phyloP scores from a whole-genome alignment of 2,329 filamentous ascomycete species.

The Fonsecaea pedrosoi region DNA sequence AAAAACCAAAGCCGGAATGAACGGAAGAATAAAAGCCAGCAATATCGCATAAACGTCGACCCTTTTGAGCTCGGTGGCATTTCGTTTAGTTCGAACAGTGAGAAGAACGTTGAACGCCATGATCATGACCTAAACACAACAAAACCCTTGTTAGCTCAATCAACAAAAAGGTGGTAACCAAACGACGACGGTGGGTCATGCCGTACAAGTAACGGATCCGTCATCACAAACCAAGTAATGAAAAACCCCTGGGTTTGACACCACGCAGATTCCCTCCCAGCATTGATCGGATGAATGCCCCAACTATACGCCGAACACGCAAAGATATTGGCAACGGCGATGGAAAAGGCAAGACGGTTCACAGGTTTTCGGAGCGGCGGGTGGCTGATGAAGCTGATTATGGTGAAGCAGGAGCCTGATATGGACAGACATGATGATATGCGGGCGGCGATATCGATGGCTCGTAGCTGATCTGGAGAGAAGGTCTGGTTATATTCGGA shows the following conservation, averaged over 20 bases:
- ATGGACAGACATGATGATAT: conserved; percentile 30
- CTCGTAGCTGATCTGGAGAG: conserved; percentile 16
- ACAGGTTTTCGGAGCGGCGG: conserved; percentile 32
- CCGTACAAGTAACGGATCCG: conserved; percentile 31
- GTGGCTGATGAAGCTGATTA: conserved; percentile 31
- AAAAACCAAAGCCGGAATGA: conserved; percentile 29
- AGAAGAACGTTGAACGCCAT: conserved; percentile 32
- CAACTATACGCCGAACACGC: conserved; percentile 32
- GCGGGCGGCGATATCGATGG: conserved; percentile 31
- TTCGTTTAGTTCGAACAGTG: conserved; percentile 28
- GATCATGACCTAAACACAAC: conserved; percentile 22
- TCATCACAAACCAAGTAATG: conserved; percentile 35
- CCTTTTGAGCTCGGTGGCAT: conserved; percentile 24
- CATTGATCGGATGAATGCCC: conserved; percentile 27
- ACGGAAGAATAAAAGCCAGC: conserved; percentile 26
- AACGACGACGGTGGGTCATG: not conserved
- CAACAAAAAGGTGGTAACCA: too few relatives aligned
- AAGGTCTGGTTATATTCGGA: conserved; percentile 28
- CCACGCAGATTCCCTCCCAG: conserved; percentile 27
- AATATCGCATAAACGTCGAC: conserved; percentile 27
- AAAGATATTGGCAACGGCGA: conserved; percentile 30
- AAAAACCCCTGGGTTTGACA: conserved; percentile 32
- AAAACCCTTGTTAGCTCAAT: too few relatives aligned
- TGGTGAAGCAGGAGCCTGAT: conserved; percentile 27
- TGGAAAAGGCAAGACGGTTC: conserved; percentile 34